Conservation (phyloP, 371 early-diverging fungal genomes). For the Rhizopus arrhizus region DNA sequence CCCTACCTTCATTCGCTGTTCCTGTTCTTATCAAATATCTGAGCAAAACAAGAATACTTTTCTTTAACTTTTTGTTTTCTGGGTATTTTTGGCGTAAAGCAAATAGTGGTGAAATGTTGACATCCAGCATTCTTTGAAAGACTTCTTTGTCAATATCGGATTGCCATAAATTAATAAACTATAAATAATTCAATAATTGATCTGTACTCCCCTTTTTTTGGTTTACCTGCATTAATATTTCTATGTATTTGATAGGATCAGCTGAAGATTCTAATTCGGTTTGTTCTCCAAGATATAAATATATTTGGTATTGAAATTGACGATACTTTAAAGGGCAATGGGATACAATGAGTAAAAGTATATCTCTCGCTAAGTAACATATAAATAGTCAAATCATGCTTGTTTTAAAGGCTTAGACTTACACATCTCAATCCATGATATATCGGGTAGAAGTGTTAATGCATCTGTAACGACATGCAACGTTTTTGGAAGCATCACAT, state of each 20-base stretch:
- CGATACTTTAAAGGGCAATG: slow-evolving; percentile 12
- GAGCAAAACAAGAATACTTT: slow-evolving; percentile 21
- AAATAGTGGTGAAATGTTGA: slow-evolving; percentile 28
- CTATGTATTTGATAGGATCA: slow-evolving; percentile 11
- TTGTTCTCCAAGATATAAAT: slow-evolving; percentile 18
- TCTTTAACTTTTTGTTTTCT: slow-evolving; percentile 20
- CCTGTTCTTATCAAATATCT: slow-evolving; percentile 20
- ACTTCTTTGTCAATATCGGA: slow-evolving; percentile 26
- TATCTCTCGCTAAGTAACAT: slow-evolving; percentile 3
- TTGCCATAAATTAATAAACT: slow-evolving; percentile 35
- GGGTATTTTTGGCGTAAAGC: slow-evolving; percentile 11
- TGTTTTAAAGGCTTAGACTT: slow-evolving; percentile 3
- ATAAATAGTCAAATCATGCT: background rate
- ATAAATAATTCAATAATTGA: background rate
- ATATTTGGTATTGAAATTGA: slow-evolving; percentile 30
- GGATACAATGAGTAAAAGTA: slow-evolving; percentile 2
- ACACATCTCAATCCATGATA: slow-evolving; percentile 33
- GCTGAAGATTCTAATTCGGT: background rate
- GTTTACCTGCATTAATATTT: slow-evolving; percentile 31
- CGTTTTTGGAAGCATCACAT: slow-evolving; percentile 25
- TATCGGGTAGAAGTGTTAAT: slow-evolving; percentile 11
- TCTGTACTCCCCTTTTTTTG: background rate
- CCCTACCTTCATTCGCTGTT: background rate
- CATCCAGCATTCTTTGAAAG: slow-evolving; percentile 23
- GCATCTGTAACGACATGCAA: slow-evolving; percentile 26